These are phyloP conservation scores for Theobroma grandiflorum DNA, from an alignment of 441 rosid genomes.

Conservation along the genomic window DNA sequence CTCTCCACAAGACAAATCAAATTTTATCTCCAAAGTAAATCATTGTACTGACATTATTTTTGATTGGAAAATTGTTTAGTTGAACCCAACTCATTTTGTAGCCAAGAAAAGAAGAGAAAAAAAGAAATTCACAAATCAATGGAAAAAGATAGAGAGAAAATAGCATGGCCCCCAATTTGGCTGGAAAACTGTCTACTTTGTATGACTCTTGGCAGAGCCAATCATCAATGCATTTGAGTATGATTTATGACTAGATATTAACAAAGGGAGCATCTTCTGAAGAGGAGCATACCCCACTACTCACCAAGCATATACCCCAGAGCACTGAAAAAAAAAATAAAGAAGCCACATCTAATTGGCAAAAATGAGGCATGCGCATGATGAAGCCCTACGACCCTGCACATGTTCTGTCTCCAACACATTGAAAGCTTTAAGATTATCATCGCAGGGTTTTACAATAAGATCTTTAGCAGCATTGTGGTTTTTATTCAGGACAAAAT, in stretches of 20 bases:
- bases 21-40: not conserved
- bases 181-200: slow-evolving; percentile 29
- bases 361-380: slow-evolving; percentile 32
- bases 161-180: slow-evolving; percentile 16
- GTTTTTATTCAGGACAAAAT: slow-evolving; percentile 28
- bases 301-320: not conserved
- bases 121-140: not conserved
- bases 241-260: slow-evolving; percentile 25
- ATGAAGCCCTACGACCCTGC: slow-evolving; percentile 36
- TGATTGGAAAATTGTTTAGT: slow-evolving; percentile 10
- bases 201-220: slow-evolving; percentile 20
- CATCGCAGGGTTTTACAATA: slow-evolving; percentile 10
- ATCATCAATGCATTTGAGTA: slow-evolving; percentile 29
- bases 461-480: slow-evolving; percentile 9
- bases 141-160: not conserved
- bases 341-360: slow-evolving; percentile 9
- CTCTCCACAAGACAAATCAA: not conserved
- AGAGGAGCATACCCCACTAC: slow-evolving; percentile 20
- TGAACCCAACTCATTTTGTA: slow-evolving; percentile 19
- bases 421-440: slow-evolving; percentile 7
- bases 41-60: not conserved
- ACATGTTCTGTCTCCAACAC: slow-evolving; percentile 53
- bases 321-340: slow-evolving; percentile 23
- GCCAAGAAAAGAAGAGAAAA: not conserved
- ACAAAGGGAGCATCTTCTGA: slow-evolving; percentile 11